Base-by-base conservation (phyloP, 495 filamentous ascomycete species). In the Lepidopterella palustris region DNA sequence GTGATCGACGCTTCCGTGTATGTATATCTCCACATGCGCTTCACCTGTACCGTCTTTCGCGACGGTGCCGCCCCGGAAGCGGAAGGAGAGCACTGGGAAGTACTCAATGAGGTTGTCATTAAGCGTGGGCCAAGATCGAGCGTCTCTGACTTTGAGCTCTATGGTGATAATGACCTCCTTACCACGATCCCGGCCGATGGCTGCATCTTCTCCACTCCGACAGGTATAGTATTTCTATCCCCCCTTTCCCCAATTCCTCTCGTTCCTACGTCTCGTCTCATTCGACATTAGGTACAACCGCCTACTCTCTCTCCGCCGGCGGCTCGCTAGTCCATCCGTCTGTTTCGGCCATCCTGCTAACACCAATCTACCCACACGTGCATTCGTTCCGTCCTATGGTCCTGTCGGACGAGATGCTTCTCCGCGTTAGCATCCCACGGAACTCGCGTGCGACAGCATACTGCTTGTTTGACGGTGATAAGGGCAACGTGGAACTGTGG, bases 341-440 rank as follows among this genome's bases (percentile, higher is more conserved):
- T 62, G 96, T 98, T 57, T 93, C 93, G 6, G 93, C 91, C 65
- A 97, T 98, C 70, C 88, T 97, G 13, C 84, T 98, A 48, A 97
- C 95, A 1, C 95, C 95, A 0, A 98, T 98, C 70, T 98, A 95
- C 72, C 92, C 93, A 15, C 93, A 98, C 71, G 97, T 91, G 0
- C 80, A 97, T 18, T 95, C 89, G 31, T 97, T 98, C 83, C 84
- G 93, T 9, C 93, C 93, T 27, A 96, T 98, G 89, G 87, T 98
- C n/a, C 84, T 98, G n/a, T 92, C 88, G 31, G 93, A 98, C 72
- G 92, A 85, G 31, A 85, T 96, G 73, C 83, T 92, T 23, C 82
- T 98, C 45, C 89, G 90, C 53, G 86, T 97, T 57, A 87, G 87
- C 23, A 85, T 98, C 23, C 93, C 93, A 0, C 80, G 81, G 47